Evolutionary conservation across 2,329 filamentous ascomycete species (phyloP).

Genomic region (Aspergillus sojae): DNA sequence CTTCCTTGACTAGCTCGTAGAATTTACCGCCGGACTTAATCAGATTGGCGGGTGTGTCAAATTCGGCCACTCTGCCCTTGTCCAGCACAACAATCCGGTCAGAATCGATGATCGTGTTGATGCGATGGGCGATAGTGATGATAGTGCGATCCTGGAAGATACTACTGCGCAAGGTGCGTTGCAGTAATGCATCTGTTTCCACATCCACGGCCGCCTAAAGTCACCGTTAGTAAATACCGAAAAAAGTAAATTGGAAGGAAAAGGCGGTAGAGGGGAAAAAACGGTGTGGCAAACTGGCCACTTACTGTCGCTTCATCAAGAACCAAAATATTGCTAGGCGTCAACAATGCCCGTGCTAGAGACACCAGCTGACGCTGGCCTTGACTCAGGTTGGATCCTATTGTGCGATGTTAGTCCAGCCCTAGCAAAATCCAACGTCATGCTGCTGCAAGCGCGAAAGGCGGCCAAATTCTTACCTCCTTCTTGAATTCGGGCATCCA

Average conservation of each 20-base stretch:
- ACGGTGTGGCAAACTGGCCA: slow-evolving; percentile 13
- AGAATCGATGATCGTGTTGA: slow-evolving; percentile 90
- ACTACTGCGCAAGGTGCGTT: slow-evolving; percentile 63
- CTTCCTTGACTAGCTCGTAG: slow-evolving; percentile 87
- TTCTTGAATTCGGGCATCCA: slow-evolving; percentile 91
- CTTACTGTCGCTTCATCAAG: slow-evolving; percentile 90
- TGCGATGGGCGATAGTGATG: slow-evolving; percentile 96
- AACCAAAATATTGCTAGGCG: slow-evolving; percentile 94
- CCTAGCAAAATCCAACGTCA: slow-evolving; percentile 6
- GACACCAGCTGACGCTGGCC: slow-evolving; percentile 94
- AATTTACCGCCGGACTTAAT: slow-evolving; percentile 78
- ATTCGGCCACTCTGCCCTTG: slow-evolving; percentile 86
- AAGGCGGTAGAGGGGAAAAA: slow-evolving; percentile 10
- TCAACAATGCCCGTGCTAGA: slow-evolving; percentile 87
- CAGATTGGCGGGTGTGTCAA: slow-evolving; percentile 80
- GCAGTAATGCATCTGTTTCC: slow-evolving; percentile 67
- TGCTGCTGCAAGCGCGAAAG: slow-evolving; percentile 3
- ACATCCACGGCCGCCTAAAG: slow-evolving; percentile 67
- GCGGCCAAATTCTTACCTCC: slow-evolving; percentile 66
- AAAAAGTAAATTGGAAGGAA: slow-evolving; percentile 5
- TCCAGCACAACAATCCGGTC: slow-evolving; percentile 94
- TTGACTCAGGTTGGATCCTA: slow-evolving; percentile 91
- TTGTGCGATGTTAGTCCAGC: slow-evolving; percentile 17
- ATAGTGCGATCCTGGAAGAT: slow-evolving; percentile 91
- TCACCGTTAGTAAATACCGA: slow-evolving; percentile 9